Base-by-base conservation (phyloP, 768 basidiomycete genomes). In the Stropharia rugosoannulata region DNA sequence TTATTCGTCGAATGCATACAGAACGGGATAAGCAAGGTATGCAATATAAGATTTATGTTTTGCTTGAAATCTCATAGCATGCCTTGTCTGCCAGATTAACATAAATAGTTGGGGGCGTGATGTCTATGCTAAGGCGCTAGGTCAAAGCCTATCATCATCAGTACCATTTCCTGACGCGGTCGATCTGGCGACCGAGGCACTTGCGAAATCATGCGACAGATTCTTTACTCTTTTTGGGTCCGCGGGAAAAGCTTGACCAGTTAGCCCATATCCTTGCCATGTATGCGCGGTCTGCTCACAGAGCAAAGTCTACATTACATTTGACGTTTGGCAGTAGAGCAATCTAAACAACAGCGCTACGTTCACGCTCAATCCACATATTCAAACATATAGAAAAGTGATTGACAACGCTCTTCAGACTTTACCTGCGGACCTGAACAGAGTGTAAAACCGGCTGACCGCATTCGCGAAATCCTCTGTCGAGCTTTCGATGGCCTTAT, bases 51-150 rank as follows among this genome's bases (percentile, higher is more conserved):
- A 4, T 4, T 11, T 22, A 50, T 36, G 51, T 35, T 15, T 35
- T 51, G 25, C 44, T 3, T 12, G 9, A 35, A 39, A 13, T 38
- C 22, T 22, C 12, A 32, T n/a, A 37, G 43, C 36, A 36, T 9
- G 44, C 27, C 27, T 13, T 44, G 15, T 32, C 45, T 16, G 25
- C 1, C 40, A 75, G 74, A 74, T 80, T 47, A 80, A 80, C 45
- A 69, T 80, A 55, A 79, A 80, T 56, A 75, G 74, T 54, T 79
- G 77, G 75, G 76, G 67, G 1, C 72, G 77, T 29, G 75, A 79
- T 63, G 73, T 73, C 13, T 79, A 80, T 51, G 72, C 70, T 2
- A 71, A 73, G 55, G 55, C 56, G 0, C 60, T 80, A 5, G 67
- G 68, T 3, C 67, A 68, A 41, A 65, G 57, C 1, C 62, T 79